These are phyloP conservation scores for Hysterium pulicare DNA, from an alignment of 2,329 filamentous ascomycete genomes.

Conservation along the genomic window DNA sequence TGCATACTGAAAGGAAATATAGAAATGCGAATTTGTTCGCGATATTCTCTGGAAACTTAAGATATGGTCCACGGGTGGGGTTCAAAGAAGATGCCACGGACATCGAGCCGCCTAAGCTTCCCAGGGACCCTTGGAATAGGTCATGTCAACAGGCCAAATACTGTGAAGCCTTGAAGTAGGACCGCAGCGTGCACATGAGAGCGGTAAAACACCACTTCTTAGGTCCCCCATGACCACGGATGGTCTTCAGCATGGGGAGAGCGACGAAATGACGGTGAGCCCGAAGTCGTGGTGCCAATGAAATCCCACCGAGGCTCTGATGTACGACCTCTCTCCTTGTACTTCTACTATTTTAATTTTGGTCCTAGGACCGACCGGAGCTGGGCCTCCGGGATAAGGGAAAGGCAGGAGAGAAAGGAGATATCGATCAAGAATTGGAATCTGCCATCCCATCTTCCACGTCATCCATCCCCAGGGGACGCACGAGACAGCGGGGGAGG, in stretches of 20 bases:
- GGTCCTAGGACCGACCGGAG: background rate
- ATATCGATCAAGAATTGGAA: too few relatives aligned
- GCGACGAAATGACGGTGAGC: conserved; percentile 14
- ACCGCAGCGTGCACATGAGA: background rate
- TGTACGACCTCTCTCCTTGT: too few relatives aligned
- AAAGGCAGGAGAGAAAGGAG: too few relatives aligned
- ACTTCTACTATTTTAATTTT: background rate
- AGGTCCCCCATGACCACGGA: conserved; percentile 17
- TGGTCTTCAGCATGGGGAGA: background rate
- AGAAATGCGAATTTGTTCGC: too few relatives aligned
- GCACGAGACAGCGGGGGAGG: too few relatives aligned
- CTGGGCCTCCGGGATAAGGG: background rate
- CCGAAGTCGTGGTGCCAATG: background rate
- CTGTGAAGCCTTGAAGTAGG: background rate
- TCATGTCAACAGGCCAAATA: background rate
- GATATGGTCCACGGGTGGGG: background rate
- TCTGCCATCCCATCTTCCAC: background rate
- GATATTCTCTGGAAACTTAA: too few relatives aligned
- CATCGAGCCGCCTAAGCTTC: background rate
- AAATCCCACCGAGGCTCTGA: background rate
- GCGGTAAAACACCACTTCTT: conserved; percentile 5
- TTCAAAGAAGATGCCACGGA: background rate
- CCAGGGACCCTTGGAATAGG: background rate
- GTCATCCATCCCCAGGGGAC: too few relatives aligned
- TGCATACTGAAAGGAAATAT: too few relatives aligned